Conservation (phyloP, 345 rosid genomes). For the Euphorbia lathyris region DNA sequence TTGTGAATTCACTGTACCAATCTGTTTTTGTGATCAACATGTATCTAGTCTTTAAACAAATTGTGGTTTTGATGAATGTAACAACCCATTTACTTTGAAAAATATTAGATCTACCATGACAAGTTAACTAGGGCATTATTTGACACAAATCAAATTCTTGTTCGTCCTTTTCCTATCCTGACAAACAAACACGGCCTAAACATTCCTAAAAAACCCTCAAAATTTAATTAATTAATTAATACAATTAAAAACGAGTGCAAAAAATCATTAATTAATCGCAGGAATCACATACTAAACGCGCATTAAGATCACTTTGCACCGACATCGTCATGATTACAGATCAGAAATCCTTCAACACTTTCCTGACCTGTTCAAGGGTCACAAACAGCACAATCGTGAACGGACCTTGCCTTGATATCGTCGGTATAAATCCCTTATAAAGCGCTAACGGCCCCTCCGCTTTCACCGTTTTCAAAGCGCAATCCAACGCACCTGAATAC, state of each 20-base stretch:
- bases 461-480: slow-evolving; percentile 67
- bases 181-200: background rate
- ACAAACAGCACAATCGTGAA: slow-evolving; percentile 48
- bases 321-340: background rate
- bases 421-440: slow-evolving; percentile 82
- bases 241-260: no score
- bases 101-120: no score
- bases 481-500: slow-evolving; percentile 69
- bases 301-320: background rate
- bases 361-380: slow-evolving; percentile 11
- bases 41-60: no score
- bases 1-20: no score
- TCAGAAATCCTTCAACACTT: slow-evolving; percentile 10
- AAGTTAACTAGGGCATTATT: background rate
- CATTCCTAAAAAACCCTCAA: no score
- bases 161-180: background rate
- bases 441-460: slow-evolving; percentile 80
- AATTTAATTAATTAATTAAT: no score
- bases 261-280: no score
- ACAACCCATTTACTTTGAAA: background rate
- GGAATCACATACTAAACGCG: no score
- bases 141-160: background rate
- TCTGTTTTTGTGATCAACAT: no score
- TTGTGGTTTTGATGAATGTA: no score
- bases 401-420: slow-evolving; percentile 84